phyloP scores from a whole-genome alignment of 495 filamentous ascomycete genomes.

The Podospora australis region DNA sequence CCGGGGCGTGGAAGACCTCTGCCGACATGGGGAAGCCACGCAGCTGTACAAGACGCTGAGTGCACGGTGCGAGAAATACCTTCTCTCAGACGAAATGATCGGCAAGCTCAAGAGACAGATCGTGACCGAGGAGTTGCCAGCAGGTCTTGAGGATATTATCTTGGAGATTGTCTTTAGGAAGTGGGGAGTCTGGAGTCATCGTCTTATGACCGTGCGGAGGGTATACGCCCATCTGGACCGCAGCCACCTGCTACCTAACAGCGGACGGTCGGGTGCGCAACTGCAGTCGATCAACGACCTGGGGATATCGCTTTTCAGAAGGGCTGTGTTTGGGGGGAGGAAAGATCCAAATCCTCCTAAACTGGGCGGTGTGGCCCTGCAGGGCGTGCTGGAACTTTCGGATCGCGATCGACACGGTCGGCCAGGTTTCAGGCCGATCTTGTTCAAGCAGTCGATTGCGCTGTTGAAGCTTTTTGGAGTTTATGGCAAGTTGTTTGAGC shows the following conservation, averaged over 20 bases:
- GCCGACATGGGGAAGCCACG: constrained; percentile 64
- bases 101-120: constrained; percentile 36
- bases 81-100: constrained; percentile 48
- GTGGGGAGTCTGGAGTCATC: constrained; percentile 75
- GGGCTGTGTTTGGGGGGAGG: constrained; percentile 46
- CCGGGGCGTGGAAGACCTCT: constrained; percentile 82
- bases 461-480: constrained; percentile 77
- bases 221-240: constrained; percentile 92
- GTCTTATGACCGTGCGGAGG: constrained; percentile 69
- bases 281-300: constrained; percentile 53
- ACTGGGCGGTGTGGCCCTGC: constrained; percentile 50
- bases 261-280: neutral
- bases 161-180: constrained; percentile 56
- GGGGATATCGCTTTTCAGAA: constrained; percentile 51
- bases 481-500: constrained; percentile 76
- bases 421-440: constrained; percentile 39
- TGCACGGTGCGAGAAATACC: constrained; percentile 54
- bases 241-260: constrained; percentile 61
- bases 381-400: constrained; percentile 71
- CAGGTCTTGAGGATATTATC: constrained; percentile 51
- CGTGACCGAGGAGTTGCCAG: constrained; percentile 19
- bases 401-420: constrained; percentile 58
- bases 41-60: constrained; percentile 57
- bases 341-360: constrained; percentile 21
- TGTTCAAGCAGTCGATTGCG: constrained; percentile 64